Evolutionary conservation across 2,329 filamentous ascomycete genomes (phyloP).

Genomic region (Nemania sp.): DNA sequence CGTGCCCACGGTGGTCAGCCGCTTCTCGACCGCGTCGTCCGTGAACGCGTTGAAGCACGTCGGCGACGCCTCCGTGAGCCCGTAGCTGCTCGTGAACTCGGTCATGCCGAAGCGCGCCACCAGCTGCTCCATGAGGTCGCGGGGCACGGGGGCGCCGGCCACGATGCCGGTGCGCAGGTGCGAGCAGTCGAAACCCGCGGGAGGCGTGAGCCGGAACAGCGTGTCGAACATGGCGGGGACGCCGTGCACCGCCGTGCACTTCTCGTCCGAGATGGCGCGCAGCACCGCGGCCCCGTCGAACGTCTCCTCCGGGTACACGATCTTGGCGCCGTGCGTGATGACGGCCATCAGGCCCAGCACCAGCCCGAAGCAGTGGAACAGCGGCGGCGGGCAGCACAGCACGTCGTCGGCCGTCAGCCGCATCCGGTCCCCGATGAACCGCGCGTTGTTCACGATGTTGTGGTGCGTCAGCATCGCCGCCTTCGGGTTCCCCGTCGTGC

Average conservation of each 20-base stretch:
- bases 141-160: slow-evolving; percentile 75
- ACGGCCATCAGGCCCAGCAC: slow-evolving; percentile 74
- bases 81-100: slow-evolving; percentile 71
- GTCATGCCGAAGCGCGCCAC: slow-evolving; percentile 73
- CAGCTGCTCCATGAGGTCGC: slow-evolving; percentile 73
- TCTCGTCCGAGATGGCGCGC: slow-evolving; percentile 66
- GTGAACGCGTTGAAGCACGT: slow-evolving; percentile 82
- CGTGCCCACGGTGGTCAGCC: slow-evolving; percentile 73
- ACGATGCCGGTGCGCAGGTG: slow-evolving; percentile 75
- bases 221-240: slow-evolving; percentile 86
- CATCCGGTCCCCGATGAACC: slow-evolving; percentile 76
- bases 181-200: slow-evolving; percentile 48
- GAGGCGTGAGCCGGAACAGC: slow-evolving; percentile 51
- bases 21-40: slow-evolving; percentile 67
- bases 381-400: slow-evolving; percentile 78
- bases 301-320: slow-evolving; percentile 74
- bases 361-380: slow-evolving; percentile 86
- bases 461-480: slow-evolving; percentile 75
- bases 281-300: slow-evolving; percentile 72
- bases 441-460: slow-evolving; percentile 66
- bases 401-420: slow-evolving; percentile 66
- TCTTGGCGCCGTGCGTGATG: slow-evolving; percentile 73
- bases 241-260: slow-evolving; percentile 75
- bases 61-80: slow-evolving; percentile 76
- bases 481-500: slow-evolving; percentile 74